Conservation (phyloP, 441 rosid genomes). For the Eutrema salsugineum region DNA sequence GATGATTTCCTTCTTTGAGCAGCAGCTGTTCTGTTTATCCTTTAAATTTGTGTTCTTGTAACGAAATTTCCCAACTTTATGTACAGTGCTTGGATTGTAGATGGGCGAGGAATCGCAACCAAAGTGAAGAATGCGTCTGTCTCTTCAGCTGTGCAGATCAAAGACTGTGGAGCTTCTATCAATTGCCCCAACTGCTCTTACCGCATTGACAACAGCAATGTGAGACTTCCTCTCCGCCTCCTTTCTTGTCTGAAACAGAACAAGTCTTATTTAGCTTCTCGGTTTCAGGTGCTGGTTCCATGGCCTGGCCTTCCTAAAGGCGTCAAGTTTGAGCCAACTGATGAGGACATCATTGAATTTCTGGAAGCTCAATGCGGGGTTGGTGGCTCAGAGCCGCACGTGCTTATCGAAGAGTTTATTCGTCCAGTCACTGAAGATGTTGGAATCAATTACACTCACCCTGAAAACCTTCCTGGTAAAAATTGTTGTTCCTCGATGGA, state of each 20-base stretch:
- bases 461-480: conserved; percentile 87
- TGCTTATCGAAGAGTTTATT: conserved; percentile 75
- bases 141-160: conserved; percentile 47
- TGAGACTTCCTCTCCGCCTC: conserved; percentile 29
- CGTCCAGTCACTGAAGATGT: conserved; percentile 54
- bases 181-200: conserved; percentile 76
- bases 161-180: conserved; percentile 62
- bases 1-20: background rate
- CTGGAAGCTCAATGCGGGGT: conserved; percentile 78
- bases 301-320: conserved; percentile 96
- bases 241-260: background rate
- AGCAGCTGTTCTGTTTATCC: background rate
- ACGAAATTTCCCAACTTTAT: background rate
- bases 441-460: conserved; percentile 94
- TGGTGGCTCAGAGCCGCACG: conserved; percentile 48
- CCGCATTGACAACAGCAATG: conserved; percentile 76
- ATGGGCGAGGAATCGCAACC: conserved; percentile 64
- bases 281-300: conserved; percentile 49
- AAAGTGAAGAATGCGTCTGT: conserved; percentile 61
- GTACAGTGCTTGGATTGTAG: conserved; percentile 81
- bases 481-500: background rate
- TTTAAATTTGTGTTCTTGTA: background rate
- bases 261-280: background rate
- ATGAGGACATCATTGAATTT: conserved; percentile 64
- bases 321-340: conserved; percentile 95